These are phyloP conservation scores for Nigrospora sphaerica DNA, from an alignment of 2,329 filamentous ascomycete genomes.

Conservation along the genomic window DNA sequence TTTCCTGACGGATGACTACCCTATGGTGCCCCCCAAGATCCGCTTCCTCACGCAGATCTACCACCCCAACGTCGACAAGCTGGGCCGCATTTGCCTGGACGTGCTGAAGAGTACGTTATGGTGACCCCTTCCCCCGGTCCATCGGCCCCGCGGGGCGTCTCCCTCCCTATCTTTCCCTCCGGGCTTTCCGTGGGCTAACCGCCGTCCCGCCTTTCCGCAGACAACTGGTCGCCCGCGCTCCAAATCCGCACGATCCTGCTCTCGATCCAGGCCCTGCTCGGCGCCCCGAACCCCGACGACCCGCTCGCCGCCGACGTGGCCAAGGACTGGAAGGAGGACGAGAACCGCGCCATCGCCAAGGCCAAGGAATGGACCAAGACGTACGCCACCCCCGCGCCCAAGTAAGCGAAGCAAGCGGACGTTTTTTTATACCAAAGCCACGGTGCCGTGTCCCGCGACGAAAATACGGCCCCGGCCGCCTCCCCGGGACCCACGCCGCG, in stretches of 20 bases:
- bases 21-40: slow-evolving; percentile 98
- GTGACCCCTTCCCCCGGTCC: not conserved
- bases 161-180: not conserved
- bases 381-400: slow-evolving; percentile 53
- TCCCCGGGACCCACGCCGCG: too few relatives aligned
- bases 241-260: slow-evolving; percentile 98
- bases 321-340: slow-evolving; percentile 96
- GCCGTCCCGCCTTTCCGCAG: slow-evolving; percentile 34
- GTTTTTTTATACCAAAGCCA: not conserved
- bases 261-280: slow-evolving; percentile 93
- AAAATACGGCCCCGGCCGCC: too few relatives aligned
- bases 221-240: slow-evolving; percentile 97
- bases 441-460: too few relatives aligned
- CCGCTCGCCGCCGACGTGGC: slow-evolving; percentile 97
- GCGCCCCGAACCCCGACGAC: slow-evolving; percentile 94
- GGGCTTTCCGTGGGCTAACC: not conserved
- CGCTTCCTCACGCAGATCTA: slow-evolving; percentile 99
- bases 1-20: slow-evolving; percentile 96
- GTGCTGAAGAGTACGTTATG: slow-evolving; percentile 81
- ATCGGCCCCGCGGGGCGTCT: not conserved
- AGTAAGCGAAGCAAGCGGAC: not conserved
- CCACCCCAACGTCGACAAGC: slow-evolving; percentile 96
- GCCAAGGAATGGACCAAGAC: slow-evolving; percentile 87
- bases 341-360: slow-evolving; percentile 84
- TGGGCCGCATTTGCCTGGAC: slow-evolving; percentile 94